Evolutionary conservation across 495 filamentous ascomycete genomes (phyloP).

Genomic region (Copromyces sp.): DNA sequence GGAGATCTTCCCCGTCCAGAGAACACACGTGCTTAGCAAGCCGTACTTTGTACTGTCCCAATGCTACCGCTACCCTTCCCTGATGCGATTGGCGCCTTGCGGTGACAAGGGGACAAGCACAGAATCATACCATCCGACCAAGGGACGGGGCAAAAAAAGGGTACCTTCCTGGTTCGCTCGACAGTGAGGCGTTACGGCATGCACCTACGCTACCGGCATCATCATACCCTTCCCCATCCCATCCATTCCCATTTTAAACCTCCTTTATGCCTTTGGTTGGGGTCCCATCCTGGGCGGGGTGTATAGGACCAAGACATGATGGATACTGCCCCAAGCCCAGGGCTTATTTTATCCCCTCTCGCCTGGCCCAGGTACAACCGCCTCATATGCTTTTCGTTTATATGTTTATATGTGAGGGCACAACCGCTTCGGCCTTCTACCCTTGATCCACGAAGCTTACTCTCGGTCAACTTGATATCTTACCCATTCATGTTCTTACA

Average conservation of each 20-base stretch:
- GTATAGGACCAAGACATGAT: not conserved
- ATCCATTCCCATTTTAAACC: not conserved
- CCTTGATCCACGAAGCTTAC: not conserved
- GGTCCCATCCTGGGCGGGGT: not conserved
- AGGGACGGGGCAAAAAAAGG: not conserved
- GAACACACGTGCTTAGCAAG: not conserved
- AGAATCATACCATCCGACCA: not conserved
- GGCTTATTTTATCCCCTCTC: not conserved
- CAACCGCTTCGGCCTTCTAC: not conserved
- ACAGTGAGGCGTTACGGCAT: not conserved
- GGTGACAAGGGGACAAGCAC: not conserved
- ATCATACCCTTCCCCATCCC: not conserved
- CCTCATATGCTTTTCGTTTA: not conserved
- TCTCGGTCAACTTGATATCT: not conserved
- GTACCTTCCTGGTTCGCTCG: not conserved
- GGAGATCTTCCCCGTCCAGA: not conserved
- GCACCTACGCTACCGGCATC: not conserved
- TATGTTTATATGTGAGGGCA: not conserved
- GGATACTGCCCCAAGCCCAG: not conserved
- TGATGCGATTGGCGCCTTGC: not conserved
- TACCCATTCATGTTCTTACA: not conserved
- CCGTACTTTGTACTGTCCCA: not conserved
- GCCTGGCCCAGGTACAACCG: not conserved
- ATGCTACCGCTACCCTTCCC: not conserved
- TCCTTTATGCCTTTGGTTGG: not conserved